Conservation (phyloP, 2,329 filamentous ascomycete genomes). For the Trichophyton simii region DNA sequence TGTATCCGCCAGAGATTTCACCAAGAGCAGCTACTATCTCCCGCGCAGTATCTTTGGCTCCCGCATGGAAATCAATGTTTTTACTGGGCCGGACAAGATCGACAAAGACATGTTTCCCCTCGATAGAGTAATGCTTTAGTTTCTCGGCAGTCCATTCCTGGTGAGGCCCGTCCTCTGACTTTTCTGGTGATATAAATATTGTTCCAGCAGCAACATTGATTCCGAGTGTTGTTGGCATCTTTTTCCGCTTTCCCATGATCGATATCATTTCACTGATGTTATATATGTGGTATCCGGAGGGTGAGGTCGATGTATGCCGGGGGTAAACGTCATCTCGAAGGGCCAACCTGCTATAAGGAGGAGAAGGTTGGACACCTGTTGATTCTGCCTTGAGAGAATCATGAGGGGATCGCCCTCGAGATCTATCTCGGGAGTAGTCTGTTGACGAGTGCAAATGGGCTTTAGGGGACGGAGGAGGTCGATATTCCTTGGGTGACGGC, state of each 20-base stretch:
- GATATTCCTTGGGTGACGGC: conserved; percentile 43
- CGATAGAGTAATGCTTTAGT: conserved; percentile 93
- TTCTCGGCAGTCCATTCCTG: conserved; percentile 92
- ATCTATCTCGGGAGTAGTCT: conserved; percentile 22
- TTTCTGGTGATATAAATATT: conserved; percentile 84
- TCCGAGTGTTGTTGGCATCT: conserved; percentile 95
- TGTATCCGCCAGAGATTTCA: conserved; percentile 74
- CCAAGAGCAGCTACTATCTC: conserved; percentile 83
- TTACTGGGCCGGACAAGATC: conserved; percentile 86
- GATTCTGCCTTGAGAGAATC: conserved; percentile 29
- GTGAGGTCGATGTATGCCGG: conserved; percentile 38
- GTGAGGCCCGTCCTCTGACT: conserved; percentile 65
- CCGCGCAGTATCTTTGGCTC: conserved; percentile 88
- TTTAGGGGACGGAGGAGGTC: conserved; percentile 35
- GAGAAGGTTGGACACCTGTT: conserved; percentile 40
- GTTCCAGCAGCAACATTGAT: conserved; percentile 79
- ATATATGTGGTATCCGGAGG: conserved; percentile 82
- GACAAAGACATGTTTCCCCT: conserved; percentile 95
- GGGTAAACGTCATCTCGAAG: conserved; percentile 35
- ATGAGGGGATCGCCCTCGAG: conserved; percentile 17
- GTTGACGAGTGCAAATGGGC: conserved; percentile 43
- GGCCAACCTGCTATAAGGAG: conserved; percentile 42
- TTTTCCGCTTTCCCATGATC: conserved; percentile 93
- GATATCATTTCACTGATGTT: conserved; percentile 97
- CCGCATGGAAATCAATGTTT: conserved; percentile 92